A percentile compares a stretch with the other conserved stretches of the same genome.
Evolutionary conservation across 2,329 filamentous ascomycete species (phyloP).

Genomic region (Arthrobotrys megalospora): DNA sequence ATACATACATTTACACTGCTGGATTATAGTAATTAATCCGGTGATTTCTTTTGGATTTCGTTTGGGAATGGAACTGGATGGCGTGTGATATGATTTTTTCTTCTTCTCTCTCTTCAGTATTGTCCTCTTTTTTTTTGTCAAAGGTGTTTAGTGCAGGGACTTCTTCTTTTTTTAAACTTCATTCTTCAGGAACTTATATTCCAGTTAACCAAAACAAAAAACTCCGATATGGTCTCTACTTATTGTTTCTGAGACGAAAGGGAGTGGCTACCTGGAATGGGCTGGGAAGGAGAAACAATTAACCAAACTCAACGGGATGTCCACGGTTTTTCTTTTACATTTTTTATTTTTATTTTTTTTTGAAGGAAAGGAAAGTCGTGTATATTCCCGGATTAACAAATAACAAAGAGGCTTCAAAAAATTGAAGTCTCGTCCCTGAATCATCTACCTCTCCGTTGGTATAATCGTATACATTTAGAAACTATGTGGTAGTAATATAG

Average conservation of each 20-base stretch:
- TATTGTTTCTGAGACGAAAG: not conserved
- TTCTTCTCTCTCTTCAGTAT: conserved; percentile 47
- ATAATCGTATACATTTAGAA: not conserved
- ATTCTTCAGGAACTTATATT: conserved; percentile 17
- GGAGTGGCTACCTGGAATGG: too few species aligned
- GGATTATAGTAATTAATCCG: not conserved
- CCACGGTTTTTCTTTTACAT: not conserved
- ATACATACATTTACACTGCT: too few species aligned
- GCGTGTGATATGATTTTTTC: conserved; percentile 28
- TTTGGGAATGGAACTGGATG: conserved; percentile 17
- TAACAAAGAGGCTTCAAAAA: too few species aligned
- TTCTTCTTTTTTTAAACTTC: conserved; percentile 27
- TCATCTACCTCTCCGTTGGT: not conserved
- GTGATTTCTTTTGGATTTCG: conserved; percentile 15
- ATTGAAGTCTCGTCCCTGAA: too few species aligned
- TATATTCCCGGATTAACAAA: not conserved
- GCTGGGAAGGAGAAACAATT: too few species aligned
- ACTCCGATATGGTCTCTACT: too few species aligned
- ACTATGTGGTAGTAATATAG: not conserved
- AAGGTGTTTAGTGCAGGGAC: conserved; percentile 7
- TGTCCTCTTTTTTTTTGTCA: conserved; percentile 31
- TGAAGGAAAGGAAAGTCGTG: not conserved
- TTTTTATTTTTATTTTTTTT: not conserved
- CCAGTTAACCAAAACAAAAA: not conserved
- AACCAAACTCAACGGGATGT: not conserved